Percentiles rank a stretch among this genome's conserved stretches.
phyloP scores from a whole-genome alignment of 495 filamentous ascomycete genomes.

The Lasiosphaeris hirsuta region DNA sequence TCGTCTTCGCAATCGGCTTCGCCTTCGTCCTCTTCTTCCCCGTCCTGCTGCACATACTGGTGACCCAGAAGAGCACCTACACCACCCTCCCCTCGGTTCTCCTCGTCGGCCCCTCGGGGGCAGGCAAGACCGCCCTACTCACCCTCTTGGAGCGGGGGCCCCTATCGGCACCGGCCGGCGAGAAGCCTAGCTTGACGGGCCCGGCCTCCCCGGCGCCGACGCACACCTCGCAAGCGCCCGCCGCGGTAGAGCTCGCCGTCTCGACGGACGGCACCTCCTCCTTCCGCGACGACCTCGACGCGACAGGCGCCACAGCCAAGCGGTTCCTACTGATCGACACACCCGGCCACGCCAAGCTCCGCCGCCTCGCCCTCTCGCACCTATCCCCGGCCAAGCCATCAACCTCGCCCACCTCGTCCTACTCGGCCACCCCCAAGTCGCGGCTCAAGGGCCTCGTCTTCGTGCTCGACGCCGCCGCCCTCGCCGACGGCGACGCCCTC shows the following conservation, averaged over 20 bases:
- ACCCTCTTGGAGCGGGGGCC: conserved; percentile 58
- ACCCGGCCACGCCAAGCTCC: conserved; percentile 91
- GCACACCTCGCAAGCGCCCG: conserved; percentile 77
- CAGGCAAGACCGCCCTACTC: conserved; percentile 84
- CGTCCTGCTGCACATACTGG: conserved; percentile 72
- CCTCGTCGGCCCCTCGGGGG: conserved; percentile 76
- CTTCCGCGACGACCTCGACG: conserved; percentile 54
- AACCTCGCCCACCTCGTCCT: conserved; percentile 54
- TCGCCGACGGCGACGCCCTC: conserved; percentile 50
- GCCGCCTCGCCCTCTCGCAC: conserved; percentile 51
- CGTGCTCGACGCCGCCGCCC: conserved; percentile 76
- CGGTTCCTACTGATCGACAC: conserved; percentile 82
- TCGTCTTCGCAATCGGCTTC: conserved; percentile 61
- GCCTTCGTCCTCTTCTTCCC: conserved; percentile 71
- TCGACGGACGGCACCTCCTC: conserved; percentile 54
- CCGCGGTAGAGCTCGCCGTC: conserved; percentile 67
- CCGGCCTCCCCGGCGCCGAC: conserved; percentile 48
- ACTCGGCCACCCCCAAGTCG: conserved; percentile 44
- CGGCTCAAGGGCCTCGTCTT: conserved; percentile 78
- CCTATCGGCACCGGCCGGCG: neutral
- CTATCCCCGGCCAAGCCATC: conserved; percentile 57
- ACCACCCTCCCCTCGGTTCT: conserved; percentile 76
- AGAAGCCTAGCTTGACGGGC: neutral
- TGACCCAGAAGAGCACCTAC: conserved; percentile 58
- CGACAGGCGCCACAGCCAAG: conserved; percentile 53